Evolutionary conservation across 2,329 filamentous ascomycete species (phyloP), one percentile per base, ranked within the genome.

Genomic region (Scolecobasidium constrictum): DNA sequence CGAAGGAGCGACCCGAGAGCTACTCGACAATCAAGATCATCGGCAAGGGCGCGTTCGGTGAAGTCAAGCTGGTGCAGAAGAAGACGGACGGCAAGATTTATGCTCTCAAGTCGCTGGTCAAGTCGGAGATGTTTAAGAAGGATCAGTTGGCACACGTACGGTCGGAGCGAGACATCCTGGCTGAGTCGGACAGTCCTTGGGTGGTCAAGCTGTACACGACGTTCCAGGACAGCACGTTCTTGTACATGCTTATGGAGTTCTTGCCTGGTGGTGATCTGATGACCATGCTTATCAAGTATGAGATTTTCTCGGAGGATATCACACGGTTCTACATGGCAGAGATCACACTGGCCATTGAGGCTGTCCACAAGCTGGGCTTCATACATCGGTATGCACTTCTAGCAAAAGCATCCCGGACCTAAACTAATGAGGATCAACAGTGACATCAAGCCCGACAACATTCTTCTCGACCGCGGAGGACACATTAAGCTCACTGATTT

Each of bases 211-310:
- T 98, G 48, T 94, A 86, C 68, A 95, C 92, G 11, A 96, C 92
- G 1, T 98, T 98, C 72, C 92, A 98, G 65, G 92, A 98, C 60
- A 75, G 77, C 36, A 90, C 92, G 51, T 98, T 95, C 68, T 71
- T 98, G 26, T 98, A 98, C 70, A 92, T 98, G 81, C 73, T 98
- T 48, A 98, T 98, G 92, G 92, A 98, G 66, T 98, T 96, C 66
- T 75, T 98, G 62, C 92, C 92, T 5, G 92, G 92, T 63, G 92
- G 92, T 63, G 92, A 98, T 68, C 65, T 98, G 61, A 98, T 98
- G 92, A 98, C 92, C 3, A 98, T 98, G 92, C 73, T 98, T 53
- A 98, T 98, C 70, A 98, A 96, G 73, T 98, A 98, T 58, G 92
- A 98, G 62, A 95, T 98, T 61, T 98, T 98, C 63, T 94, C 87